A percentile compares a stretch with the other conserved stretches of the same genome.
Conservation (phyloP, 257 asterid genomes). For the Solanum sejunctum region DNA sequence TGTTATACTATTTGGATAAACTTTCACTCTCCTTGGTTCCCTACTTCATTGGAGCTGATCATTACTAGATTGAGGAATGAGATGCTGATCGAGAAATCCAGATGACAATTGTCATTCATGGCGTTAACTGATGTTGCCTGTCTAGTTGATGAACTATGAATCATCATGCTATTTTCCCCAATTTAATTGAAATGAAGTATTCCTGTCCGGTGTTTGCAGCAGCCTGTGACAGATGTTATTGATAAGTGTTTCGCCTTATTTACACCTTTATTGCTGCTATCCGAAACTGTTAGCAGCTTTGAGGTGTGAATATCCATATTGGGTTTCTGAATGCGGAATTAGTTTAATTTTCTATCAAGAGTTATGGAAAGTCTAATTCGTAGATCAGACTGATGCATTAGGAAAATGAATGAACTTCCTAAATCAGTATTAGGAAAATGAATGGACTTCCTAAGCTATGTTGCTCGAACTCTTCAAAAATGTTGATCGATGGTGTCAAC, state of each 20-base stretch:
- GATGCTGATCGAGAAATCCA: neutral
- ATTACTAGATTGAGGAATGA: neutral
- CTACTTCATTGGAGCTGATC: neutral
- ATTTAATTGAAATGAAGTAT: neutral
- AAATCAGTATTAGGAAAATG: neutral
- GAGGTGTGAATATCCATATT: neutral
- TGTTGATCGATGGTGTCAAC: no score
- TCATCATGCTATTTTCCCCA: neutral
- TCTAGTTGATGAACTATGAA: neutral
- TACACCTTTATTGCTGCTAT: neutral
- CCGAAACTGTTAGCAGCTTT: neutral
- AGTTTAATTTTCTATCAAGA: neutral
- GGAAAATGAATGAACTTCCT: neutral
- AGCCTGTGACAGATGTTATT: neutral
- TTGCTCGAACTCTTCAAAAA: no score
- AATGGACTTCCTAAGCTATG: neutral
- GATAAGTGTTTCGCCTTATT: neutral
- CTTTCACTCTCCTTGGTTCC: neutral
- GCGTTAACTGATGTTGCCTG: neutral
- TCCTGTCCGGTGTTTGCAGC: neutral
- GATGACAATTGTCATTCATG: neutral
- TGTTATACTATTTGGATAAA: neutral
- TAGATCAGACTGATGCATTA: neutral
- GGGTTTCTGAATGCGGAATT: neutral
- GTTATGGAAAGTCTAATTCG: neutral